Conservation (phyloP, 2,329 filamentous ascomycete genomes). For the Colletotrichum camelliae region DNA sequence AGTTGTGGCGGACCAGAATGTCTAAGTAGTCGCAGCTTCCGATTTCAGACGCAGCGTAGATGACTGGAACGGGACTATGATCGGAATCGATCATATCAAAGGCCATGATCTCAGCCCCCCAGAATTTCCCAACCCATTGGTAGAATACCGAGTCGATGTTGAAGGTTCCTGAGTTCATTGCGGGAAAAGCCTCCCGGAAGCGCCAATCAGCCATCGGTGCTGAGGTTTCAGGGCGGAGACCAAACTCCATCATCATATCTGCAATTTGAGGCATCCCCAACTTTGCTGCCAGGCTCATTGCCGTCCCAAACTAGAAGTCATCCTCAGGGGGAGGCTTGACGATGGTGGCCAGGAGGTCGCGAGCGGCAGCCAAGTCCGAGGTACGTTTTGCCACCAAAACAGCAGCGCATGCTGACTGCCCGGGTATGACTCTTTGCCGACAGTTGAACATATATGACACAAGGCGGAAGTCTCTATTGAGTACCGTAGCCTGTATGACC, state of each 20-base stretch:
- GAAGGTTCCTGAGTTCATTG: too few relatives aligned
- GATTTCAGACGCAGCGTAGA: not conserved
- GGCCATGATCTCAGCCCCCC: too few relatives aligned
- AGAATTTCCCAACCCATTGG: too few relatives aligned
- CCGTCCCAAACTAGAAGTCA: not conserved
- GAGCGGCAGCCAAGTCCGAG: not conserved
- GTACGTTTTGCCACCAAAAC: not conserved
- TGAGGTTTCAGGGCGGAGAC: not conserved
- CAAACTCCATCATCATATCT: not conserved
- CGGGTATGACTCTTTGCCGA: too few relatives aligned
- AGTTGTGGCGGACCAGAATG: not conserved
- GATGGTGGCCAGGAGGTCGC: rapidly evolving
- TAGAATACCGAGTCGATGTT: too few relatives aligned
- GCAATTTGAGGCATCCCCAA: not conserved
- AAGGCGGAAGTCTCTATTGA: too few relatives aligned
- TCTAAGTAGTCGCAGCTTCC: not conserved
- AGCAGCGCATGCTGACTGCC: not conserved
- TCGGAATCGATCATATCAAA: not conserved
- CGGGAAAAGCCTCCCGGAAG: not conserved
- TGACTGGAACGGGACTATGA: not conserved
- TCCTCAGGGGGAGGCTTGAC: too few relatives aligned
- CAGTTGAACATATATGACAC: too few relatives aligned
- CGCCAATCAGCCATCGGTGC: not conserved
- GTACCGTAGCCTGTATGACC: too few relatives aligned
- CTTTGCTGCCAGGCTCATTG: not conserved